phyloP scores from a whole-genome alignment of 768 basidiomycete genomes.

The Trametes gibbosa region DNA sequence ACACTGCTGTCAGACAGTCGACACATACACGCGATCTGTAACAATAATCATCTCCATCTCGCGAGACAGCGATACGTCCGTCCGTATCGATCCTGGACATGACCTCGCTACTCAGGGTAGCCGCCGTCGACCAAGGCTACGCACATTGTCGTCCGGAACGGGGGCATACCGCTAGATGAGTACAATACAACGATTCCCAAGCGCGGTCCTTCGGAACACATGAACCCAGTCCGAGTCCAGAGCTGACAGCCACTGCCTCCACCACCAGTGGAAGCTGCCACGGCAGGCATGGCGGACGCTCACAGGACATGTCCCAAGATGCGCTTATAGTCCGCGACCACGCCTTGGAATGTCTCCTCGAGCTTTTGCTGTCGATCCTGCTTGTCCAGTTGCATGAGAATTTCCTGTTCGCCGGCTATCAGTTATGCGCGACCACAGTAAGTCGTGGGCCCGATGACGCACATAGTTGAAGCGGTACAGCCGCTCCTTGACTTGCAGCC shows the following conservation, averaged over 20 bases:
- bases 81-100: too few relatives aligned
- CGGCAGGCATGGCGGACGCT: neutral
- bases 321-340: slow-evolving; percentile 80
- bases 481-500: slow-evolving; percentile 92
- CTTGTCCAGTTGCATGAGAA: slow-evolving; percentile 83
- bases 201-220: neutral
- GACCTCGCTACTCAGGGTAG: too few relatives aligned
- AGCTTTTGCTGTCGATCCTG: slow-evolving; percentile 85
- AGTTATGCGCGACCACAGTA: neutral
- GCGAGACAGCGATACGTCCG: neutral
- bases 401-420: slow-evolving; percentile 53
- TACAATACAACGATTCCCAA: slow-evolving; percentile 5
- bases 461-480: slow-evolving; percentile 95
- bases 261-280: neutral
- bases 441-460: slow-evolving; percentile 30
- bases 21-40: neutral
- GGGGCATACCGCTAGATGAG: neutral
- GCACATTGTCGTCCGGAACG: neutral
- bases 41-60: neutral
- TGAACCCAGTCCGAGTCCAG: neutral
- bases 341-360: slow-evolving; percentile 88
- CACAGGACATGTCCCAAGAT: slow-evolving; percentile 47
- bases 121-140: too few relatives aligned
- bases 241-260: neutral
- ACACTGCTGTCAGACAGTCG: neutral